Evolutionary conservation across 1,284 basidiomycete genomes (phyloP).

Genomic region (Cryptococcus neoformans): DNA sequence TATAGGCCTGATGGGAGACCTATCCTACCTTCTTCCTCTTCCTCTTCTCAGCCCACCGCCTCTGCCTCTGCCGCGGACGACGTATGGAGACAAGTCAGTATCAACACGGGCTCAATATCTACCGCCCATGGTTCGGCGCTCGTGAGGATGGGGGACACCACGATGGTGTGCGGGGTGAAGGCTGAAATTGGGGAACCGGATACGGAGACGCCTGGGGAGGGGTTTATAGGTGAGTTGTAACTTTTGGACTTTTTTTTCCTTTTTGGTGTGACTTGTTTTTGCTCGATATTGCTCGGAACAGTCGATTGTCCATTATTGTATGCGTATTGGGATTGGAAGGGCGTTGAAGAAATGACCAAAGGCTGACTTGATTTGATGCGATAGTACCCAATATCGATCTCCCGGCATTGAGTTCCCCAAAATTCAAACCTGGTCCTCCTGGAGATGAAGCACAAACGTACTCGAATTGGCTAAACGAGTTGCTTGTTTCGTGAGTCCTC

Average conservation of each 20-base stretch:
- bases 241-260: background rate
- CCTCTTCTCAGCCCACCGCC: background rate
- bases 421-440: slow-evolving; percentile 92
- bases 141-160: slow-evolving; percentile 84
- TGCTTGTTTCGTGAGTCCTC: slow-evolving; percentile 62
- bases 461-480: slow-evolving; percentile 74
- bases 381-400: slow-evolving; percentile 84
- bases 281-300: too few species aligned
- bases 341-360: background rate
- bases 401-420: slow-evolving; percentile 84
- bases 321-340: too few species aligned
- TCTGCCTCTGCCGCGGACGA: background rate
- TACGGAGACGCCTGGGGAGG: slow-evolving; percentile 66
- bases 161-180: slow-evolving; percentile 88
- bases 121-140: slow-evolving; percentile 88
- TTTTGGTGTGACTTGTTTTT: too few species aligned
- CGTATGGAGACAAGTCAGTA: slow-evolving; percentile 64
- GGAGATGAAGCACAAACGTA: slow-evolving; percentile 85
- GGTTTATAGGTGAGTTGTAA: slow-evolving; percentile 69
- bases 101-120: slow-evolving; percentile 78
- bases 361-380: background rate
- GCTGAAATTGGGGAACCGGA: slow-evolving; percentile 90
- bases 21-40: slow-evolving; percentile 34
- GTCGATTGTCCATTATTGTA: too few species aligned
- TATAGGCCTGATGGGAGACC: slow-evolving; percentile 71